These are phyloP conservation scores for Kazachstania martiniae DNA, from an alignment of 805 yeast species.

Conservation along the genomic window DNA sequence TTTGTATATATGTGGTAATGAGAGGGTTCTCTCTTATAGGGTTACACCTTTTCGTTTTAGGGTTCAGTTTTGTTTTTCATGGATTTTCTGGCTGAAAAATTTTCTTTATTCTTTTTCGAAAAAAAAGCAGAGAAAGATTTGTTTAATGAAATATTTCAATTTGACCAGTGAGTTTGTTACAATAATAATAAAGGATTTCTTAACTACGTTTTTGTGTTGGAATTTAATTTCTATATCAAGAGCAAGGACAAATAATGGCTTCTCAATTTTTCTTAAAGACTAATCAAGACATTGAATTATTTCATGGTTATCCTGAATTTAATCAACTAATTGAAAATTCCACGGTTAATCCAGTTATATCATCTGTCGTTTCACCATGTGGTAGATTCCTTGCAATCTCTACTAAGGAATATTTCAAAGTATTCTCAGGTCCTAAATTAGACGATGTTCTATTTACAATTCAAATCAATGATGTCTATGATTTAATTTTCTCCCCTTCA, in stretches of 20 bases:
- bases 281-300: conserved; percentile 25
- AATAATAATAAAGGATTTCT: too few species aligned
- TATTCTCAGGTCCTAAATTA: conserved; percentile 21
- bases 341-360: conserved; percentile 10
- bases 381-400: conserved; percentile 28
- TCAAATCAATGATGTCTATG: conserved; percentile 56
- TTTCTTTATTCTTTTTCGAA: too few species aligned
- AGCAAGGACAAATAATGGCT: conserved; percentile 15
- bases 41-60: not conserved
- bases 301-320: conserved; percentile 27
- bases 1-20: not conserved
- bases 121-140: too few species aligned
- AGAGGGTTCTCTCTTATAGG: not conserved
- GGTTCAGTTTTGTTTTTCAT: not conserved
- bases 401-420: conserved; percentile 17
- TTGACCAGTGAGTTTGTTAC: too few species aligned
- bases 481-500: conserved; percentile 77
- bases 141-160: too few species aligned
- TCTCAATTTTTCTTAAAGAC: conserved; percentile 28
- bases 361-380: conserved; percentile 26
- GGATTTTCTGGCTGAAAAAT: not conserved
- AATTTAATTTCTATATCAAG: too few species aligned
- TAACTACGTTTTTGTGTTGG: too few species aligned
- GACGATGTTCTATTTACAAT: conserved; percentile 13
- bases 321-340: conserved; percentile 17